Evolutionary conservation across 257 asterid species (phyloP).

Genomic region (Anisodus tanguticus): DNA sequence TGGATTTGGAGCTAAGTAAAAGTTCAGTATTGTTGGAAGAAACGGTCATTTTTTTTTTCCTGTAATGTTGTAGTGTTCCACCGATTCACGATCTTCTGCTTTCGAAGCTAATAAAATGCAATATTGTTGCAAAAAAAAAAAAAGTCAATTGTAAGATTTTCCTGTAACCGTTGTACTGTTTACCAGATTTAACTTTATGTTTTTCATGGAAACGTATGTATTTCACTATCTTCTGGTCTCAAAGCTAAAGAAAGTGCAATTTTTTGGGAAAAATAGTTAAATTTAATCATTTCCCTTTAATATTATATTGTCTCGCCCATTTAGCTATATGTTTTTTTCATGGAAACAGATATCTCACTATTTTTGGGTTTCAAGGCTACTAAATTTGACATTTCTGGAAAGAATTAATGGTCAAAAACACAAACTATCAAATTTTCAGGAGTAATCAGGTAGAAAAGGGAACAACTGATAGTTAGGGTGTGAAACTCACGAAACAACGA

Average conservation of each 20-base stretch:
- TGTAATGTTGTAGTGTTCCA: background rate
- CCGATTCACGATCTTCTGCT: conserved; percentile 17
- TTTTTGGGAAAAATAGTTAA: background rate
- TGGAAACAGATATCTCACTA: background rate
- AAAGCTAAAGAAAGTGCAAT: background rate
- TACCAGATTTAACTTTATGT: conserved; percentile 14
- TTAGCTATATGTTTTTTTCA: conserved; percentile 45
- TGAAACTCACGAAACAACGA: too few species aligned
- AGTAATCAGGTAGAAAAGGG: too few species aligned
- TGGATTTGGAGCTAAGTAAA: background rate
- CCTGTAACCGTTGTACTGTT: background rate
- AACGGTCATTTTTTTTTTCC: background rate
- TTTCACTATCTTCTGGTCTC: background rate
- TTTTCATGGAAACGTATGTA: background rate
- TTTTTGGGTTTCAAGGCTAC: conserved; percentile 15
- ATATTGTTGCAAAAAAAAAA: background rate
- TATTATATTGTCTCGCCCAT: background rate
- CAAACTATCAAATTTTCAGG: too few species aligned
- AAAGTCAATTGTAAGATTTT: background rate
- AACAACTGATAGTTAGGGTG: too few species aligned
- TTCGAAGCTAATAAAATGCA: background rate
- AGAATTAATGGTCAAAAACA: too few species aligned
- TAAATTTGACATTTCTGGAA: too few species aligned
- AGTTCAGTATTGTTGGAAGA: background rate
- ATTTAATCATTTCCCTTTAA: background rate